Evolutionary conservation across 768 basidiomycete species (phyloP).

Genomic region (Suillus ampliporus): DNA sequence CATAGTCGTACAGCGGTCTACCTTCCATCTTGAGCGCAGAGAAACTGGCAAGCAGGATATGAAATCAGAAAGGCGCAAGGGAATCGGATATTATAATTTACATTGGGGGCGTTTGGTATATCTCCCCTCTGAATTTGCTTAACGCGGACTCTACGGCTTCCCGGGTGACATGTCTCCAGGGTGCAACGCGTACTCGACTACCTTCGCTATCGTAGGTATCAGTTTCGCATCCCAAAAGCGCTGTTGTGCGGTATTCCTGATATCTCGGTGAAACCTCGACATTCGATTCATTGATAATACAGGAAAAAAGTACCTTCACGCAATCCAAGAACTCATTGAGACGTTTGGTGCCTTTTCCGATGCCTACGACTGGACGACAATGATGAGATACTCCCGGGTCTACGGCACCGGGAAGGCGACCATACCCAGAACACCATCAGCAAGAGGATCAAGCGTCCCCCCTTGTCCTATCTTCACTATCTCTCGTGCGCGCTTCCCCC

Average conservation of each 20-base stretch:
- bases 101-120: slow-evolving; percentile 93
- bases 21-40: slow-evolving; percentile 99
- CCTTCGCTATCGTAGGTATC: slow-evolving; percentile 95
- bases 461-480: slow-evolving; percentile 88
- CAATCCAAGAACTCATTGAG: slow-evolving; percentile 85
- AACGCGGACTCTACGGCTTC: slow-evolving; percentile 75
- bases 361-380: slow-evolving; percentile 71
- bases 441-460: slow-evolving; percentile 95
- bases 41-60: slow-evolving; percentile 60
- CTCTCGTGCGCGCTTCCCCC: slow-evolving; percentile 44
- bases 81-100: slow-evolving; percentile 43
- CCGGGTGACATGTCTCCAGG: slow-evolving; percentile 84
- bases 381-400: slow-evolving; percentile 11
- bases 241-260: slow-evolving; percentile 92
- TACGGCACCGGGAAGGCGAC: slow-evolving; percentile 12
- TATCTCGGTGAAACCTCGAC: slow-evolving; percentile 23
- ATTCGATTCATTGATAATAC: background rate
- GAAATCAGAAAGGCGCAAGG: slow-evolving; percentile 6
- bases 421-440: slow-evolving; percentile 92
- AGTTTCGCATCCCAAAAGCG: slow-evolving; percentile 91
- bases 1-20: slow-evolving; percentile 93
- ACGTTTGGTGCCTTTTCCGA: slow-evolving; percentile 90
- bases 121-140: slow-evolving; percentile 81
- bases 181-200: slow-evolving; percentile 72
- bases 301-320: slow-evolving; percentile 65